Evolutionary conservation across 2,329 filamentous ascomycete species (phyloP).

Genomic region (Fusarium cyanostomum): DNA sequence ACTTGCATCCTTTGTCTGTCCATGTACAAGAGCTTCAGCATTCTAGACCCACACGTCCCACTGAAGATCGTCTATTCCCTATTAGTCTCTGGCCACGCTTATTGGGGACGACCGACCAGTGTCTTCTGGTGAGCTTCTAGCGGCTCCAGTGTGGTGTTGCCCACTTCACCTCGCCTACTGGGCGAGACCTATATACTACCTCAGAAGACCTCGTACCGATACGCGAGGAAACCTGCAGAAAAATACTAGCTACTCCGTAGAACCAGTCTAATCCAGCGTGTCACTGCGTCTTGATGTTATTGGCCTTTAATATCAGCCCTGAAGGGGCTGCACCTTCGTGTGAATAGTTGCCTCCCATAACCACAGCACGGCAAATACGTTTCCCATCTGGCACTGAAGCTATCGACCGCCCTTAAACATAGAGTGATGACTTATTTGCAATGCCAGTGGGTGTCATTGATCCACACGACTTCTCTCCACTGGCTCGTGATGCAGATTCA

Average conservation of each 20-base stretch:
- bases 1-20: neutral
- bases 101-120: constrained; percentile 11
- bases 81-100: constrained; percentile 15
- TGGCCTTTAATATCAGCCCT: too few species aligned
- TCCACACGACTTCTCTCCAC: constrained; percentile 1
- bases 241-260: neutral
- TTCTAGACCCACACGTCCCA: constrained; percentile 1
- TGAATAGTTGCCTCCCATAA: neutral
- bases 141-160: neutral
- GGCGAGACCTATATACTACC: constrained; percentile 3
- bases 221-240: neutral
- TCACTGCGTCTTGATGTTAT: too few species aligned
- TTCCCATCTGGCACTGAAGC: neutral
- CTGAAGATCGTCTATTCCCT: constrained; percentile 17
- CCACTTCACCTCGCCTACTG: neutral
- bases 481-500: constrained; percentile 1
- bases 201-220: neutral
- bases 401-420: neutral
- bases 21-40: neutral
- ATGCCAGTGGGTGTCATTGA: neutral
- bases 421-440: neutral
- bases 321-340: too few species aligned
- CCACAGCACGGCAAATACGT: neutral
- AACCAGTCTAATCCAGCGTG: neutral
- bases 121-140: constrained; percentile 26